Conservation (phyloP, 75 land plant species). For the Sequoiadendron giganteum region DNA sequence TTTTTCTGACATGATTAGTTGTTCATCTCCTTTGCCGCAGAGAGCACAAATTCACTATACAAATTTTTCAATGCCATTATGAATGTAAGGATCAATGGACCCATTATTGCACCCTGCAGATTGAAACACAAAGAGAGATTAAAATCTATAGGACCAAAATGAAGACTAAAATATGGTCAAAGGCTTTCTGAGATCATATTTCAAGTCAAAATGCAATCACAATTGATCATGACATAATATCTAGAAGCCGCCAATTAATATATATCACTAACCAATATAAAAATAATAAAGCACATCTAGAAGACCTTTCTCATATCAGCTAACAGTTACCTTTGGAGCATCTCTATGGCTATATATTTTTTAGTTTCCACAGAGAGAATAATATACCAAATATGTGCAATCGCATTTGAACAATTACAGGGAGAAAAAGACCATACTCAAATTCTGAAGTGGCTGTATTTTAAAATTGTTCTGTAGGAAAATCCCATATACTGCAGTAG, state of each 20-base stretch:
- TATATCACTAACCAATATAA: not conserved
- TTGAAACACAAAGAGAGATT: not conserved
- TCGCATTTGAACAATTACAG: not conserved
- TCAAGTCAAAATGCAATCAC: not conserved
- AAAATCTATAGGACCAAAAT: conserved; percentile 1
- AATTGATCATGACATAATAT: not conserved
- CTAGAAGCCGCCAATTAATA: not conserved
- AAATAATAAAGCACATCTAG: not conserved
- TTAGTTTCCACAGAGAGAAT: not conserved
- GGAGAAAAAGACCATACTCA: not conserved
- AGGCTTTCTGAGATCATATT: not conserved
- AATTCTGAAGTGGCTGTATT: too few species aligned
- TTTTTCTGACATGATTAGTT: conserved; percentile 2
- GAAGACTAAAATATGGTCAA: not conserved
- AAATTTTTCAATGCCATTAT: conserved; percentile 84
- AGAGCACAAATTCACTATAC: conserved; percentile 85
- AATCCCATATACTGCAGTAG: too few species aligned
- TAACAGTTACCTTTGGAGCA: not conserved
- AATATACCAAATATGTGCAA: not conserved
- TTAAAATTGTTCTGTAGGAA: too few species aligned
- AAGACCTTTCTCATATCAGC: not conserved
- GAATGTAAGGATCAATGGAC: conserved; percentile 85
- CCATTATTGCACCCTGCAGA: conserved; percentile 95
- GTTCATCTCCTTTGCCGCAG: conserved; percentile 27
- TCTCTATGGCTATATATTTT: not conserved